Conservation (phyloP, 2,329 filamentous ascomycete species). For the Ophiostoma sp. region DNA sequence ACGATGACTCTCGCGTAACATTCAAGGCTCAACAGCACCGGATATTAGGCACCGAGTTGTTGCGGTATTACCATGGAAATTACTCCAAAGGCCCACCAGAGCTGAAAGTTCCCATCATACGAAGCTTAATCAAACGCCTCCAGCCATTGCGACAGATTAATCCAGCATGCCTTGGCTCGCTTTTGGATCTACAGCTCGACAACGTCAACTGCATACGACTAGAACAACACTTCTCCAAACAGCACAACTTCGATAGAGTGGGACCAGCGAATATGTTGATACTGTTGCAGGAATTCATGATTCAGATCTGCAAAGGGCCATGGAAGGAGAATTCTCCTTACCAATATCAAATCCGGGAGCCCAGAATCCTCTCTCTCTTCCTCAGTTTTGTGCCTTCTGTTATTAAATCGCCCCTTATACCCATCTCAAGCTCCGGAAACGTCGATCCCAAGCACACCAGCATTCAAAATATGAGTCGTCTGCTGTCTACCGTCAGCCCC, state of each 20-base stretch:
- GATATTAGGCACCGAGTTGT: background rate
- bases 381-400: background rate
- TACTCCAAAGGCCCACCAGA: background rate
- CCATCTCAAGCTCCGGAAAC: too few species aligned
- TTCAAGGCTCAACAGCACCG: background rate
- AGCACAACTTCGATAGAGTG: too few species aligned
- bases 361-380: background rate
- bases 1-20: background rate
- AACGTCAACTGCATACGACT: background rate
- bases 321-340: too few species aligned
- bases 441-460: background rate
- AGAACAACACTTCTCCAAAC: background rate
- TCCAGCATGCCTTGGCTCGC: background rate
- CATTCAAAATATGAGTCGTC: background rate
- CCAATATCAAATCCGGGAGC: background rate
- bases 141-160: background rate
- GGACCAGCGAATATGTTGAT: too few species aligned
- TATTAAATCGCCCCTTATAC: too few species aligned
- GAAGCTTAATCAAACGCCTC: background rate
- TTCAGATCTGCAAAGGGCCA: too few species aligned
- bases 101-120: background rate
- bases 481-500: background rate
- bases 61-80: background rate
- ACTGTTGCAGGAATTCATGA: background rate
- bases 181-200: background rate